Base-by-base conservation (phyloP, 768 basidiomycete species). In the Dioszegia hungarica region DNA sequence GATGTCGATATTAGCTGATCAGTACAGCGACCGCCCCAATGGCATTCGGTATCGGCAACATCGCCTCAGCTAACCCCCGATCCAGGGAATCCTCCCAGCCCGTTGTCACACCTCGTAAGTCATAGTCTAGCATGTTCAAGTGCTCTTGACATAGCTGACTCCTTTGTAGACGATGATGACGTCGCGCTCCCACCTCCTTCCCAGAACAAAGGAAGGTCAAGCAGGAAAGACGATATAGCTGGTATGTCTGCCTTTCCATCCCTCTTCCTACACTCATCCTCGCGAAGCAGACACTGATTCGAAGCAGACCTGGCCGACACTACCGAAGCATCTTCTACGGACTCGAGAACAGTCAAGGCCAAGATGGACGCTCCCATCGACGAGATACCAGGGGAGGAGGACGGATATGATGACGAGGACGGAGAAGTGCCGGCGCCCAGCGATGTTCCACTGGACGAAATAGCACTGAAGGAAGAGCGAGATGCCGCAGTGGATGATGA, bases 381-480 rank as follows among this genome's bases (percentile, higher is more conserved):
- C 31, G 31, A 33, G 31, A 33, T 14, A 33, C 31, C 31, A 33
- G 31, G 31, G 6, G 31, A 33, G n/a, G n/a, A n/a, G n/a, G n/a
- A n/a, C n/a, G n/a, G n/a, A n/a, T n/a, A n/a, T n/a, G n/a, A n/a
- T n/a, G n/a, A n/a, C n/a, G n/a, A n/a, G n/a, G n/a, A n/a, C n/a
- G n/a, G n/a, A n/a, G n/a, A 39, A 39, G 38, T 9, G 17, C 38
- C 38, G 34, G 34, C 34, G 9, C 34, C 34, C 17, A 9, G 43
- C 20, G 20, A 19, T 4, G 43, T 44, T 5, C 25, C 25, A 12
- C n/a, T 49, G 19, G 47, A 49, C 15, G 47, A 49, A 24, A 20
- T 49, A 6, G 47, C 47, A 8, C 57, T 58, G 58, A 46, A 36
- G 56, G 22, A 50, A 37, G 10, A 50, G 56, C 55, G 53, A 51